phyloP scores from a whole-genome alignment of 2,329 filamentous ascomycete species.

The Colletotrichum sp. region DNA sequence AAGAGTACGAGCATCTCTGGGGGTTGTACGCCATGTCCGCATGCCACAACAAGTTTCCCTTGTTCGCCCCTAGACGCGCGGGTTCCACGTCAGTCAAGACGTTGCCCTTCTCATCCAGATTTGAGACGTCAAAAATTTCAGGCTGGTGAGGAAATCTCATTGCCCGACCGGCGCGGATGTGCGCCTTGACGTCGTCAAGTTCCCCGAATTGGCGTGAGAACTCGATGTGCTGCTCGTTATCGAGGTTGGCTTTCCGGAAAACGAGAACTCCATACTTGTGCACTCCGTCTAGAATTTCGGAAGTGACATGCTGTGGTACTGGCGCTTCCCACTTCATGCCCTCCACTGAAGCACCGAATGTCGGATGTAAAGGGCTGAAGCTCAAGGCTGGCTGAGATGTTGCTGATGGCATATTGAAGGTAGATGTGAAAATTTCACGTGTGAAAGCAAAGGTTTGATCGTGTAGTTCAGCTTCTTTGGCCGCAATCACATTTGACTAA shows the following conservation, averaged over 20 bases:
- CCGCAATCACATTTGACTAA: background rate
- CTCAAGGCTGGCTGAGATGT: background rate
- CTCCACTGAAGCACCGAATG: background rate
- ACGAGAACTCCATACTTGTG: background rate
- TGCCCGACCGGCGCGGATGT: background rate
- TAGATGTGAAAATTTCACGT: background rate
- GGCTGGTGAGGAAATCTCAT: background rate
- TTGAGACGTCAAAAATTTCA: background rate
- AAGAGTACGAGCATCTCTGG: background rate
- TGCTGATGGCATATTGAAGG: background rate
- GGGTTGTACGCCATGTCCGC: background rate
- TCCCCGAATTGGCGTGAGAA: background rate
- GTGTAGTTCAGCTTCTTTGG: background rate
- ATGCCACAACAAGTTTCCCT: background rate
- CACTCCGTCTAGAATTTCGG: background rate
- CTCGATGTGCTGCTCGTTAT: background rate
- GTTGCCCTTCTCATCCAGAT: background rate
- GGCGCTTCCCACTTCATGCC: background rate
- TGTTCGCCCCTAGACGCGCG: background rate
- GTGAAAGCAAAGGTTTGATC: background rate
- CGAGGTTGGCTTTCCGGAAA: background rate
- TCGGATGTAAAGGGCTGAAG: background rate
- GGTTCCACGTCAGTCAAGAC: background rate
- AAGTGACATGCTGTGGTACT: background rate
- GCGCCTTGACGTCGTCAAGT: background rate